phyloP scores from a whole-genome alignment of 2,329 filamentous ascomycete species.

The Fusarium begoniae region DNA sequence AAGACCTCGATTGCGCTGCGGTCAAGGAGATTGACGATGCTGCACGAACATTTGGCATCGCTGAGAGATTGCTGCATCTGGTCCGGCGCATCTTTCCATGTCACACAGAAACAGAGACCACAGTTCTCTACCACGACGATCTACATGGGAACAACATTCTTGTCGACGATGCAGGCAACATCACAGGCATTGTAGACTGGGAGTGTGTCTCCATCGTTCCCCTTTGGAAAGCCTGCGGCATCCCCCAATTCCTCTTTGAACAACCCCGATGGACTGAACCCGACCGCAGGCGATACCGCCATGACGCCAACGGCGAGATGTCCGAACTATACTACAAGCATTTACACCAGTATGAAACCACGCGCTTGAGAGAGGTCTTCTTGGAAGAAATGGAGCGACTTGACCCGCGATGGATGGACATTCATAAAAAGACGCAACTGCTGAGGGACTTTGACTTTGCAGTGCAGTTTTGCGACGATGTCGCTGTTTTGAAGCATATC shows the following conservation, averaged over 20 bases:
- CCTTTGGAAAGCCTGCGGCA: slow-evolving; percentile 48
- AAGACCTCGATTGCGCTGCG: slow-evolving; percentile 12
- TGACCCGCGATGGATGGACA: slow-evolving; percentile 45
- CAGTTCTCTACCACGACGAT: slow-evolving; percentile 49
- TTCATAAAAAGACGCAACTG: slow-evolving; percentile 1
- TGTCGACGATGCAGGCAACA: slow-evolving; percentile 45
- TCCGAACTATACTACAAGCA: slow-evolving; percentile 50
- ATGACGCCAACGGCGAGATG: background rate
- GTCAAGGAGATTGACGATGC: slow-evolving; percentile 47
- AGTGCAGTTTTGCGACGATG: slow-evolving; percentile 7
- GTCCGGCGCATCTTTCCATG: slow-evolving; percentile 46
- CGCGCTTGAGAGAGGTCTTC: slow-evolving; percentile 46
- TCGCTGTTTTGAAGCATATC: background rate
- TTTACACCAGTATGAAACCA: slow-evolving; percentile 51
- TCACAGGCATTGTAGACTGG: slow-evolving; percentile 55
- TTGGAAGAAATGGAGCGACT: slow-evolving; percentile 43
- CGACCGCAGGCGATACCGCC: slow-evolving; percentile 37
- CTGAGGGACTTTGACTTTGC: slow-evolving; percentile 24
- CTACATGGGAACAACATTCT: slow-evolving; percentile 52
- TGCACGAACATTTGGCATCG: slow-evolving; percentile 35
- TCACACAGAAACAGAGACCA: slow-evolving; percentile 36
- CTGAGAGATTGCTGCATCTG: slow-evolving; percentile 40
- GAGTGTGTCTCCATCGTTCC: slow-evolving; percentile 54
- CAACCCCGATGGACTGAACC: slow-evolving; percentile 8
- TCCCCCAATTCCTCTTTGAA: slow-evolving; percentile 48